phyloP scores from a whole-genome alignment of 1,139 yeast species.

The Diutina scorzettiae region DNA sequence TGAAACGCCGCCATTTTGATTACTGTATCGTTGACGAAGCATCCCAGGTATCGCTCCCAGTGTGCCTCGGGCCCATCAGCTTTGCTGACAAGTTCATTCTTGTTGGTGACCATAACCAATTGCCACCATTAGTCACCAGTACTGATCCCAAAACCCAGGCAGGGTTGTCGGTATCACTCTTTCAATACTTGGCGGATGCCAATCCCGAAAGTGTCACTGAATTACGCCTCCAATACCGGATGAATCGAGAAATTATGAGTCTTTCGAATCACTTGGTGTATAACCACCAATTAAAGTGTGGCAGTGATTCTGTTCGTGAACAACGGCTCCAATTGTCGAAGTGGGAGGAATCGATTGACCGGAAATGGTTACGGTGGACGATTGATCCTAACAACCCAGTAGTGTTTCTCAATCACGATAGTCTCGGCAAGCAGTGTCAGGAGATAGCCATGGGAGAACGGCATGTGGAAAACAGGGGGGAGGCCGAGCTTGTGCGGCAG shows the following conservation, averaged over 20 bases:
- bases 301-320: constrained; percentile 48
- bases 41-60: constrained; percentile 86
- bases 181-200: constrained; percentile 55
- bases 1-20: constrained; percentile 53
- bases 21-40: constrained; percentile 96
- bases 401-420: constrained; percentile 7
- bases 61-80: constrained; percentile 78
- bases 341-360: constrained; percentile 7
- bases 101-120: constrained; percentile 91
- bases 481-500: constrained; percentile 53
- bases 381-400: not conserved
- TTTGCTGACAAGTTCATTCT: constrained; percentile 68
- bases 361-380: constrained; percentile 9
- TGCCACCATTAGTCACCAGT: constrained; percentile 73
- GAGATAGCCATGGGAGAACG: not conserved
- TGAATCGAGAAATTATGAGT: constrained; percentile 83
- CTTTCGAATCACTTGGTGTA: constrained; percentile 74
- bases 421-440: not conserved
- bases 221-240: constrained; percentile 75
- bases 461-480: constrained; percentile 55
- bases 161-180: constrained; percentile 73
- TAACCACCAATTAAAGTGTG: constrained; percentile 65
- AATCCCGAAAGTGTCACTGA: constrained; percentile 67
- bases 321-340: constrained; percentile 39
- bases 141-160: constrained; percentile 37